These are phyloP conservation scores for Nemania sp. DNA, from an alignment of 2,329 filamentous ascomycete species.

Conservation along the genomic window DNA sequence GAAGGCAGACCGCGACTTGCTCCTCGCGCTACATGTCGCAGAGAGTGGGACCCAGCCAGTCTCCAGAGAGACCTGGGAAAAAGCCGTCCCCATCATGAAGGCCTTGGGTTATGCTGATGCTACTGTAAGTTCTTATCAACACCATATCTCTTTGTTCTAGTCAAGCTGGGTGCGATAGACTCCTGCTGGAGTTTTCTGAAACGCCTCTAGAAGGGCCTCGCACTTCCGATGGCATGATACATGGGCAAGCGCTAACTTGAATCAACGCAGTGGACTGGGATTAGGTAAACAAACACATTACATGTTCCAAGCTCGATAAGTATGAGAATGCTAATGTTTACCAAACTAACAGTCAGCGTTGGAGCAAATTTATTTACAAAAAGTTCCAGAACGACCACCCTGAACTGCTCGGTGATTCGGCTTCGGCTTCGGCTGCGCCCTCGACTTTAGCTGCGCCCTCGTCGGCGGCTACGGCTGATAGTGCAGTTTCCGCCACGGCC, in stretches of 20 bases:
- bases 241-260: neutral
- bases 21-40: constrained; percentile 15
- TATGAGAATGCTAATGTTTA: too few relatives aligned
- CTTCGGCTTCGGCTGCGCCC: too few relatives aligned
- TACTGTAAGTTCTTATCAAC: constrained; percentile 9
- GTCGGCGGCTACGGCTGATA: too few relatives aligned
- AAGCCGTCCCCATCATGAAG: neutral
- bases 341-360: constrained; percentile 16
- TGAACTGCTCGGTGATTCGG: neutral
- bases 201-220: too few relatives aligned
- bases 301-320: too few relatives aligned
- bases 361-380: constrained; percentile 17
- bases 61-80: neutral
- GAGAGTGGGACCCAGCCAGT: neutral
- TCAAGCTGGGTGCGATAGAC: too few relatives aligned
- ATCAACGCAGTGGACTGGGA: neutral
- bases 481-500: too few relatives aligned
- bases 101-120: constrained; percentile 1
- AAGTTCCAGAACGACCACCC: neutral
- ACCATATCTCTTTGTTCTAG: too few relatives aligned
- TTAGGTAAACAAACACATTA: too few relatives aligned
- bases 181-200: too few relatives aligned
- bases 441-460: too few relatives aligned
- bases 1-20: neutral
- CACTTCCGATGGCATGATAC: too few relatives aligned